Percentiles rank a stretch among this genome's conserved stretches.
Evolutionary conservation across 2,329 filamentous ascomycete species (phyloP).

Genomic region (Colletotrichum tropicale): DNA sequence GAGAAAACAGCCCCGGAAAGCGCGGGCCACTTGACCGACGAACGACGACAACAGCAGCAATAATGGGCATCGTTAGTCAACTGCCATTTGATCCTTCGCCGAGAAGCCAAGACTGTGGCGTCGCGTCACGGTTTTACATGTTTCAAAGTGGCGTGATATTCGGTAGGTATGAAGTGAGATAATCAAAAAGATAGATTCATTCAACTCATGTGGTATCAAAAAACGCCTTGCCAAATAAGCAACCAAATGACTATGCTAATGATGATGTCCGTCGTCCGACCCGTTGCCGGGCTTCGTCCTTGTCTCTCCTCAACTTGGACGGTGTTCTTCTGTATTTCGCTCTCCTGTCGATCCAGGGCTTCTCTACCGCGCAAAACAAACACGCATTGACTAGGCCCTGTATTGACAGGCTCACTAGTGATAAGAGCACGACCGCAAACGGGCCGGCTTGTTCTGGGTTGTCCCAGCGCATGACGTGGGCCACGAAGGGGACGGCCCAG

Average conservation of each 20-base stretch:
- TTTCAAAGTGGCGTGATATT: neutral
- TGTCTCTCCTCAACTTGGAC: slow-evolving; percentile 4
- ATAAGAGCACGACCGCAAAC: slow-evolving; percentile 59
- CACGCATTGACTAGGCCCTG: slow-evolving; percentile 72
- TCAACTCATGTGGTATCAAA: slow-evolving; percentile 20
- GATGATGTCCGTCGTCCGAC: slow-evolving; percentile 6
- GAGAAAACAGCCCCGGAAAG: neutral
- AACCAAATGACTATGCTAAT: slow-evolving; percentile 12
- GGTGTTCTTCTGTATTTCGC: neutral
- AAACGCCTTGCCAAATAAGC: neutral
- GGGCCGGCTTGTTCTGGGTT: slow-evolving; percentile 36
- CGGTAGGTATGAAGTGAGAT: neutral
- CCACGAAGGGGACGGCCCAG: slow-evolving; percentile 75
- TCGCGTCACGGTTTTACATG: neutral
- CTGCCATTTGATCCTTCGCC: neutral
- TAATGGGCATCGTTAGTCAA: neutral
- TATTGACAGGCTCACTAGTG: slow-evolving; percentile 62
- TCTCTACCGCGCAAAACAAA: slow-evolving; percentile 73
- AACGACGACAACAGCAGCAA: neutral
- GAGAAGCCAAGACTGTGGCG: neutral
- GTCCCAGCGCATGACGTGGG: slow-evolving; percentile 65
- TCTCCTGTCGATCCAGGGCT: slow-evolving; percentile 60
- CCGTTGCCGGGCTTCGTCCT: slow-evolving; percentile 11
- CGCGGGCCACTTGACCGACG: neutral
- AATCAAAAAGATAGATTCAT: neutral